Conservation (phyloP, 208 protist genomes). For the Leishmania amazonensis region DNA sequence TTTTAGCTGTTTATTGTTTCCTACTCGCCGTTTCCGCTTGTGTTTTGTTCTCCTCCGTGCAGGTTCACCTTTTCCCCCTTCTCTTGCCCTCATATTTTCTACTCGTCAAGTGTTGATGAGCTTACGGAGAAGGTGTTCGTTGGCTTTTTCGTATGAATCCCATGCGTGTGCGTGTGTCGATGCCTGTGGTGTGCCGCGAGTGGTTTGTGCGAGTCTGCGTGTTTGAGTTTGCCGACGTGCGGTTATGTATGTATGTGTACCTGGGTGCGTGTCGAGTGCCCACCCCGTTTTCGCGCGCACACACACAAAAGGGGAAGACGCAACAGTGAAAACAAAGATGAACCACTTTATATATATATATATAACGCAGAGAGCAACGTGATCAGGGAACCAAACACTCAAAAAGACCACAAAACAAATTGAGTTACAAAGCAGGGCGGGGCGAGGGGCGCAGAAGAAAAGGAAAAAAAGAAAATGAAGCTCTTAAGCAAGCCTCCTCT, state of each 20-base stretch:
- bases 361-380: background rate
- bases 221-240: background rate
- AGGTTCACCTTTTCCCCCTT: background rate
- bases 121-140: background rate
- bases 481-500: background rate
- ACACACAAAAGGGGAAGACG: background rate
- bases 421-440: background rate
- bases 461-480: background rate
- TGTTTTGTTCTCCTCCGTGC: background rate
- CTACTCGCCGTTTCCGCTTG: background rate
- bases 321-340: constrained; percentile 1
- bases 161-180: background rate
- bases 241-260: constrained; percentile 2
- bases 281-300: background rate
- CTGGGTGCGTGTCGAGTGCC: background rate
- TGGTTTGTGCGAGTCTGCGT: background rate
- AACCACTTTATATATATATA: background rate
- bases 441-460: background rate
- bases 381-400: background rate
- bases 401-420: background rate
- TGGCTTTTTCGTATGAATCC: background rate
- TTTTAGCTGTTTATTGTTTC: background rate
- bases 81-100: background rate
- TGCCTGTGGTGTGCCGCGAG: background rate
- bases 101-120: background rate